Evolutionary conservation across 352 stramenopile genomes (phyloP).

Genomic region (Phytopythium cucurbitacearum): DNA sequence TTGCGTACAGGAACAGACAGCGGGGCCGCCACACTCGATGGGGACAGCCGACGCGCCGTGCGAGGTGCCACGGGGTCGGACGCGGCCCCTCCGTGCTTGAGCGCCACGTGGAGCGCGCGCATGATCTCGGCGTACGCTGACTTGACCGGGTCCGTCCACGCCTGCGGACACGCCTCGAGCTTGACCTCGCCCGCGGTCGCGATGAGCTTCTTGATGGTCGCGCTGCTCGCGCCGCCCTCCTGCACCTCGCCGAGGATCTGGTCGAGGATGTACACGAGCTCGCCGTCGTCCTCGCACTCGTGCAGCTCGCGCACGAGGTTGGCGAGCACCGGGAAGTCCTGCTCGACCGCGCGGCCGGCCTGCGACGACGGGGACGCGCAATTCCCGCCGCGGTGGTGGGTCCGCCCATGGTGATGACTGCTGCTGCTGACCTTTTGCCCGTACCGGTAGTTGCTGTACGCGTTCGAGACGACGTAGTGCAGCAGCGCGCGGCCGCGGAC

Average conservation of each 20-base stretch:
- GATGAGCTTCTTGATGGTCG: slow-evolving; percentile 75
- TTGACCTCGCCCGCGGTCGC: slow-evolving; percentile 68
- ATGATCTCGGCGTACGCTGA: slow-evolving; percentile 76
- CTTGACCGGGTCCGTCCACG: slow-evolving; percentile 76
- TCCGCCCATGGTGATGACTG: slow-evolving; percentile 2
- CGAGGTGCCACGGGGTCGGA: slow-evolving; percentile 2
- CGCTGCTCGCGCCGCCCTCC: slow-evolving; percentile 42
- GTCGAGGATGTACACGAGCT: slow-evolving; percentile 84
- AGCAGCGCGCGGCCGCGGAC: slow-evolving; percentile 56
- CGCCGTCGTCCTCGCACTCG: slow-evolving; percentile 63
- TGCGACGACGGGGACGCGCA: slow-evolving; percentile 40
- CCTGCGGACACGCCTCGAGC: slow-evolving; percentile 39
- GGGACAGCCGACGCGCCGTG: slow-evolving; percentile 1
- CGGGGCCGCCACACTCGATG: slow-evolving; percentile 16
- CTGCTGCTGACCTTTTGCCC: slow-evolving; percentile 44
- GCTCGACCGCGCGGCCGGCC: slow-evolving; percentile 53
- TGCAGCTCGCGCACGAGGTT: slow-evolving; percentile 76
- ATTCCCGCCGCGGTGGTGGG: slow-evolving; percentile 4
- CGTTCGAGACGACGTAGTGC: slow-evolving; percentile 73
- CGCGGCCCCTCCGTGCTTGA: background rate
- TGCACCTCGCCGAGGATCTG: slow-evolving; percentile 75
- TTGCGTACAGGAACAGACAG: slow-evolving; percentile 8
- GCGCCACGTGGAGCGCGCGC: slow-evolving; percentile 55
- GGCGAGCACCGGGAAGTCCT: slow-evolving; percentile 69
- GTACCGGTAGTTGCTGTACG: slow-evolving; percentile 61